Evolutionary conservation across 2,329 filamentous ascomycete genomes (phyloP).

Genomic region (Talaromyces sp.): DNA sequence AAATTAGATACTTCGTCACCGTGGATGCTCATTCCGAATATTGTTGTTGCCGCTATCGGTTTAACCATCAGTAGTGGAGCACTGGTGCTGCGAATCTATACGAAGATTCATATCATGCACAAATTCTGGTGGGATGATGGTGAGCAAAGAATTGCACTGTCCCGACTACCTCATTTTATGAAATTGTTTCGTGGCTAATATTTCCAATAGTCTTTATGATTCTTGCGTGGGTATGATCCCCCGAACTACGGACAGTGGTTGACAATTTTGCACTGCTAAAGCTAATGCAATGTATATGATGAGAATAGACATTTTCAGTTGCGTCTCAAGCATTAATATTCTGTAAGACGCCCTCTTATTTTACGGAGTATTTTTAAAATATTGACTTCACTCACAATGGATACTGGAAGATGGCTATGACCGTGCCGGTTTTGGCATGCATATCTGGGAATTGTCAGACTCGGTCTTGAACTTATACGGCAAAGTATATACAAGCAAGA

Average conservation of each 20-base stretch:
- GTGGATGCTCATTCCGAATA: not conserved
- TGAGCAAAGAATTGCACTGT: not conserved
- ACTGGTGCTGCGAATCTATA: slow-evolving; percentile 10
- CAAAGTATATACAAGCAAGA: not conserved
- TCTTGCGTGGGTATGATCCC: slow-evolving; percentile 4
- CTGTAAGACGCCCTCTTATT: too few relatives aligned
- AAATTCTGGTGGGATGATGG: slow-evolving; percentile 17
- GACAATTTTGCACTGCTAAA: not conserved
- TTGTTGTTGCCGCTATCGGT: not conserved
- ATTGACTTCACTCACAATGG: not conserved
- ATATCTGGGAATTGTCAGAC: not conserved
- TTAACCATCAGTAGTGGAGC: not conserved
- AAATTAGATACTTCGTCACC: not conserved
- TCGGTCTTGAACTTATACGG: not conserved
- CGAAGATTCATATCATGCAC: slow-evolving; percentile 10
- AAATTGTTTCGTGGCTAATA: not conserved
- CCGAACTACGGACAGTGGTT: not conserved
- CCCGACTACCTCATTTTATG: not conserved
- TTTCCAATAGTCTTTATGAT: slow-evolving; percentile 2
- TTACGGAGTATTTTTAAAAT: too few relatives aligned
- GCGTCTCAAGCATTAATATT: not conserved
- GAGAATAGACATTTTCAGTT: not conserved
- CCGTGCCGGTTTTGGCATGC: not conserved
- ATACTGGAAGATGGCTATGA: not conserved
- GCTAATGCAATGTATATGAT: not conserved